Conservation (phyloP, 1,139 yeast species). For the Blastobotrys serpentis region DNA sequence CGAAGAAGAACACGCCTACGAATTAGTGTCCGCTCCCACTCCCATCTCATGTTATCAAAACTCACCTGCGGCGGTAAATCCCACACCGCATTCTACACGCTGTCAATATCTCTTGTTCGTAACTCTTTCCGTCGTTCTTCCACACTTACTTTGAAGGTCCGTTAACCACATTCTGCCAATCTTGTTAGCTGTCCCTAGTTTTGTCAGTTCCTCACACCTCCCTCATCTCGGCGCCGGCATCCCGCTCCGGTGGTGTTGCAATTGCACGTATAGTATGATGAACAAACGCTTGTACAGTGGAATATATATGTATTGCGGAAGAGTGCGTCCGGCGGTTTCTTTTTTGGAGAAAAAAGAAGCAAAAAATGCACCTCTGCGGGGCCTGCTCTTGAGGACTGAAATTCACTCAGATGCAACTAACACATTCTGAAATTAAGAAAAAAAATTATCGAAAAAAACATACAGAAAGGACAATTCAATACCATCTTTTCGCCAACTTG, state of each 20-base stretch:
- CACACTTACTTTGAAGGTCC: slow-evolving; percentile 37
- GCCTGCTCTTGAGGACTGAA: no score
- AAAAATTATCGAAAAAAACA: no score
- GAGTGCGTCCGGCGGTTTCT: background rate
- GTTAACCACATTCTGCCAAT: slow-evolving; percentile 40
- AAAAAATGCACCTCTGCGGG: background rate
- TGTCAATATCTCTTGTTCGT: slow-evolving; percentile 8
- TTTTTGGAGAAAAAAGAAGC: background rate
- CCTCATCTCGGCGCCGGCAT: no score
- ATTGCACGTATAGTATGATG: no score
- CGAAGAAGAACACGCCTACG: slow-evolving; percentile 57
- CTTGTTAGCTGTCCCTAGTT: background rate
- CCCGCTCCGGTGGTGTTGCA: no score
- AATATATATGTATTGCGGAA: background rate
- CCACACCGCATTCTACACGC: slow-evolving; percentile 79
- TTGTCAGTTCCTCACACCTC: background rate
- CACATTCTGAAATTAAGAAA: no score
- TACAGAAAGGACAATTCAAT: no score
- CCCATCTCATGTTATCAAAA: background rate
- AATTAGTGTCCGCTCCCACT: slow-evolving; percentile 7
- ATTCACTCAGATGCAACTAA: no score
- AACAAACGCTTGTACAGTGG: no score
- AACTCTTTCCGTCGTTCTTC: background rate
- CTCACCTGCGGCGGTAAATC: slow-evolving; percentile 80
- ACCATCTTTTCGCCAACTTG: no score